Evolutionary conservation across 345 rosid genomes (phyloP), one percentile per base, ranked within the genome.

Genomic region (Eucalyptus cloeziana): DNA sequence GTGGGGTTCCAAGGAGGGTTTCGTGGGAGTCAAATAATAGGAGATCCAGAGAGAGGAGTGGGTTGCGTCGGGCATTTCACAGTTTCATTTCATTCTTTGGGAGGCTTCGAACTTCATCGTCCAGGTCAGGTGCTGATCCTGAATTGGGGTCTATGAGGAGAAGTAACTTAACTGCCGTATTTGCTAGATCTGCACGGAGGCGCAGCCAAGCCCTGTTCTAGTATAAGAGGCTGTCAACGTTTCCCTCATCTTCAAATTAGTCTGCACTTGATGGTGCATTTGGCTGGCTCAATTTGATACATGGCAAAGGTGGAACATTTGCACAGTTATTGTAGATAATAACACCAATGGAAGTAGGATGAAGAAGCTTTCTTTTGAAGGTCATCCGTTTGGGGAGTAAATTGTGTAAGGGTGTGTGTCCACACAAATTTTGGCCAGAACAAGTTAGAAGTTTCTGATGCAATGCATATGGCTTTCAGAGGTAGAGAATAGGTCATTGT

Each of bases 1-100:
- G 87, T 2, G 94, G 94, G 30, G 93, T 90, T 60, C 96, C 95
- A 6, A 92, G 95, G 89, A 91, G 96, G 91, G 90, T 93, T 88
- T 89, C 92, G 1, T 92, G 95, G 96, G 92, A 90, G 25, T 92
- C 95, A 4, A 91, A 89, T 86, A 93, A 94, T 86, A 91, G 93
- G 88, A 92, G 95, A 52, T 58, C 93, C n/a, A 90, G 94, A 56
- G 95, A 92, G 91, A 91, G 91, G 16, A 86, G 93, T 44, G 95
- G 95, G 76, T 79, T 94, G 88, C 88, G 93, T 14, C 92, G 93
- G 27, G 94, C 90, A 76, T 90, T 94, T 81, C 91, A 90, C 49
- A 90, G 89, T 71, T 91, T 94, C 86, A 88, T 91, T 64, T 91
- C 94, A 0, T 91, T 94, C 87, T 93, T 94, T 47, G 92, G 95